Conservation (phyloP, 495 filamentous ascomycete species). For the Sporormia fimetaria region DNA sequence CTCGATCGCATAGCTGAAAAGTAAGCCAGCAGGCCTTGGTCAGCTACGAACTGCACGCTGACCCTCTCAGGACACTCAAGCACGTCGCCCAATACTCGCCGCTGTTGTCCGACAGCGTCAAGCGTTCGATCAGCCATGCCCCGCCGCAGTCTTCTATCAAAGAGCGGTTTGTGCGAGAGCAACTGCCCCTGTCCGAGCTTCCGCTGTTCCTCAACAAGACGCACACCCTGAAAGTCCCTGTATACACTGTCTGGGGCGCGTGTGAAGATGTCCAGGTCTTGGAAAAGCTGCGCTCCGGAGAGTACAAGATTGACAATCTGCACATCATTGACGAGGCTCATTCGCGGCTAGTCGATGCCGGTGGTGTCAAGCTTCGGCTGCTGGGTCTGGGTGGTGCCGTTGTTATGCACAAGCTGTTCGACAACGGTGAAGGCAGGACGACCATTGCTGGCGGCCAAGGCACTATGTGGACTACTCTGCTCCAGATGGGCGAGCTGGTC, state of each 20-base stretch:
- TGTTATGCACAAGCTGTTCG: slow-evolving; percentile 99
- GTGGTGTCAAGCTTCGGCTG: slow-evolving; percentile 90
- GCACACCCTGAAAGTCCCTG: slow-evolving; percentile 83
- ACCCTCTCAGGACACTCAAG: slow-evolving; percentile 67
- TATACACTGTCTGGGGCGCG: slow-evolving; percentile 98
- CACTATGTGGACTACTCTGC: slow-evolving; percentile 98
- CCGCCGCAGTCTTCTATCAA: slow-evolving; percentile 59
- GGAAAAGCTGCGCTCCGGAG: slow-evolving; percentile 94
- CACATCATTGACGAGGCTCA: slow-evolving; percentile 98
- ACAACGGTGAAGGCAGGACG: slow-evolving; percentile 95
- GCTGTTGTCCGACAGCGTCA: slow-evolving; percentile 72
- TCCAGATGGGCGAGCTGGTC: slow-evolving; percentile 97
- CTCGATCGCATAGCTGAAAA: slow-evolving; percentile 97
- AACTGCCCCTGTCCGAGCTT: slow-evolving; percentile 90
- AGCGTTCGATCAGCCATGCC: slow-evolving; percentile 67
- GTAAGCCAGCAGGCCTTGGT: slow-evolving; percentile 44
- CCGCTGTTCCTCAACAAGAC: slow-evolving; percentile 80
- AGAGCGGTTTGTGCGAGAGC: slow-evolving; percentile 61
- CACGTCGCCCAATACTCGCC: slow-evolving; percentile 98
- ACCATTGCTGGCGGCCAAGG: slow-evolving; percentile 97
- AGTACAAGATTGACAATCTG: slow-evolving; percentile 96
- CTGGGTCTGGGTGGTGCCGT: slow-evolving; percentile 92
- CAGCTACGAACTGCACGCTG: slow-evolving; percentile 5
- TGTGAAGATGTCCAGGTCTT: slow-evolving; percentile 97
- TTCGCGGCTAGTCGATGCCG: slow-evolving; percentile 85